phyloP scores from a whole-genome alignment of 768 basidiomycete genomes.

The Cyclocybe aegerita region DNA sequence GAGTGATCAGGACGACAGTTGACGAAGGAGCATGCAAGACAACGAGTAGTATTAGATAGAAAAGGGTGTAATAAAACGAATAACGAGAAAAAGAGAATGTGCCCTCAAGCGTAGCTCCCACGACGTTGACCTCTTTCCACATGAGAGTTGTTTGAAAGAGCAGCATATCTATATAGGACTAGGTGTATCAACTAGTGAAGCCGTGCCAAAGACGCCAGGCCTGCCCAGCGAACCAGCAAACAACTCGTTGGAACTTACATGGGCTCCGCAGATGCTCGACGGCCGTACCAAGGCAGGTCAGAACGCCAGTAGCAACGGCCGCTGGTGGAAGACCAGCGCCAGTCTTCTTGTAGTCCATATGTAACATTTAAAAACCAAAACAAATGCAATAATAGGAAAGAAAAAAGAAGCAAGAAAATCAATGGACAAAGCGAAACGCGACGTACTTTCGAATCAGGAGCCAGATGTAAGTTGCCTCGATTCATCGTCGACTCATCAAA shows the following conservation, averaged over 20 bases:
- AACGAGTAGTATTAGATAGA: constrained; percentile 13
- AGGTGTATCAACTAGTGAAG: constrained; percentile 88
- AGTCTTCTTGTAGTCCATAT: constrained; percentile 91
- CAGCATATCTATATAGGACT: constrained; percentile 68
- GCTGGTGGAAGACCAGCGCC: constrained; percentile 73
- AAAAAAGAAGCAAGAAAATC: constrained; percentile 6
- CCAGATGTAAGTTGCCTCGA: constrained; percentile 47
- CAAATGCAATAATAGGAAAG: constrained; percentile 6
- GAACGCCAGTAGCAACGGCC: constrained; percentile 35
- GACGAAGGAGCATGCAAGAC: constrained; percentile 10
- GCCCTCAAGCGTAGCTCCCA: constrained; percentile 88
- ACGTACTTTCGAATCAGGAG: constrained; percentile 58
- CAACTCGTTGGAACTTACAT: constrained; percentile 47
- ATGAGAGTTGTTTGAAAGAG: constrained; percentile 85
- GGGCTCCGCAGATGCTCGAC: constrained; percentile 48
- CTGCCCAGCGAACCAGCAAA: constrained; percentile 14
- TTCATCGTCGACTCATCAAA: constrained; percentile 65
- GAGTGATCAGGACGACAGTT: constrained; percentile 12
- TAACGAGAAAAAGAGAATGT: constrained; percentile 46
- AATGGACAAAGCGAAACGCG: constrained; percentile 7
- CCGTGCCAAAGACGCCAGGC: constrained; percentile 22
- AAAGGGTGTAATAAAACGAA: constrained; percentile 8
- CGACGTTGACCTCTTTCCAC: constrained; percentile 60
- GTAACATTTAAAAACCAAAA: constrained; percentile 9
- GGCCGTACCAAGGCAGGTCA: constrained; percentile 8